These are phyloP conservation scores for Ophiosphaerella herpotricha DNA, from an alignment of 2,329 filamentous ascomycete genomes.

Conservation along the genomic window DNA sequence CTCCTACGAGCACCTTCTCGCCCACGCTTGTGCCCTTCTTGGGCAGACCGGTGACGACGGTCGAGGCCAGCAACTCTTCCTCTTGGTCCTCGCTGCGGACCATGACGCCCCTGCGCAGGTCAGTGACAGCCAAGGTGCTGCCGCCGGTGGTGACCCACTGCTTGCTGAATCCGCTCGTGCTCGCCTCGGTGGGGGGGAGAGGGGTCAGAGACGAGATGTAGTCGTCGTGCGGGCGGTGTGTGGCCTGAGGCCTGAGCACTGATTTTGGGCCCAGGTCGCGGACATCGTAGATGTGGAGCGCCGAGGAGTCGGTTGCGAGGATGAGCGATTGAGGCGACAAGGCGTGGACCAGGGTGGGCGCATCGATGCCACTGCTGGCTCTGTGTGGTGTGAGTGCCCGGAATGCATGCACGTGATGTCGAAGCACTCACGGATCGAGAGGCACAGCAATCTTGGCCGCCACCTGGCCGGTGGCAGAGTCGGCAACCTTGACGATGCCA, in stretches of 20 bases:
- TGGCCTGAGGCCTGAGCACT: conserved; percentile 68
- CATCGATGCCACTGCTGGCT: conserved; percentile 60
- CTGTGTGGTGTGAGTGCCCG: conserved; percentile 31
- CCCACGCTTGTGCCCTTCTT: conserved; percentile 72
- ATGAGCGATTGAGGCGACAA: conserved; percentile 88
- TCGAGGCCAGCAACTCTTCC: conserved; percentile 83
- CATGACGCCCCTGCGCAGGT: conserved; percentile 82
- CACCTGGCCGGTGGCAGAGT: conserved; percentile 66
- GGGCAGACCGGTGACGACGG: conserved; percentile 76
- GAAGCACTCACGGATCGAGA: conserved; percentile 41
- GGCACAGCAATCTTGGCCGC: conserved; percentile 82
- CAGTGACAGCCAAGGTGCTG: conserved; percentile 86
- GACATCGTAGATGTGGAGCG: conserved; percentile 85
- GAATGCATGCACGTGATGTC: background rate
- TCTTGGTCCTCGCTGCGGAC: conserved; percentile 93
- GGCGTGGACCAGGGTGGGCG: conserved; percentile 79
- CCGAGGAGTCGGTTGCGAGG: conserved; percentile 86
- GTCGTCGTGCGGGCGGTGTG: conserved; percentile 86
- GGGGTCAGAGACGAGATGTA: conserved; percentile 88
- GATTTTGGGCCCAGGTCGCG: conserved; percentile 58
- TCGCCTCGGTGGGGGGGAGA: conserved; percentile 76
- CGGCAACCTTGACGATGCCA: conserved; percentile 66
- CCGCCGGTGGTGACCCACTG: conserved; percentile 95
- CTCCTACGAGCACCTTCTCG: conserved; percentile 75
- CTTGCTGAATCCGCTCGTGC: conserved; percentile 86